Percentiles rank a stretch among this genome's conserved stretches.
These are phyloP conservation scores for Amaranthus hypochondriacus DNA, from an alignment of 148 eudicot species.

Conservation along the genomic window DNA sequence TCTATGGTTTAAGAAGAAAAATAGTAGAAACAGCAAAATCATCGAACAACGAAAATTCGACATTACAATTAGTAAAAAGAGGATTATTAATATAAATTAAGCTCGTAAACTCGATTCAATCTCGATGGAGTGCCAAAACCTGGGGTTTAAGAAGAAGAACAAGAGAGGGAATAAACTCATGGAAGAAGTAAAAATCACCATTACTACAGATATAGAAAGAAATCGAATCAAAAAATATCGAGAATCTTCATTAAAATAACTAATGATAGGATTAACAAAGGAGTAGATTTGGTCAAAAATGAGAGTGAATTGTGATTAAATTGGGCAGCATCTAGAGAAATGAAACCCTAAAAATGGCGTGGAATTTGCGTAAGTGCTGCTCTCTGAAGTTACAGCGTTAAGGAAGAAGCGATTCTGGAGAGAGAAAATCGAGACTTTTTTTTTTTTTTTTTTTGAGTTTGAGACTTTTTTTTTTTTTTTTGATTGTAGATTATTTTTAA, in stretches of 20 bases:
- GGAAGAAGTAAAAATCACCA: constrained; percentile 12
- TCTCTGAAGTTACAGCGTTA: neutral
- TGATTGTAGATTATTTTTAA: too few relatives aligned
- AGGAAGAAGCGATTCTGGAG: neutral
- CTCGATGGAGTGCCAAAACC: neutral
- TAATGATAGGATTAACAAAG: neutral
- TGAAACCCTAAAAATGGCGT: constrained; percentile 21
- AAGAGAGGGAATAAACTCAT: constrained; percentile 7
- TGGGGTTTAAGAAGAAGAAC: constrained; percentile 16
- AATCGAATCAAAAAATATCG: neutral
- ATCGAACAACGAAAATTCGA: neutral
- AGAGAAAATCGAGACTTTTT: neutral
- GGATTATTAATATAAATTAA: neutral
- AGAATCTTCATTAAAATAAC: constrained; percentile 1
- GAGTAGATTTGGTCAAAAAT: neutral
- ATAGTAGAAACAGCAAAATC: neutral
- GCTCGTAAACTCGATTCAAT: constrained; percentile 6
- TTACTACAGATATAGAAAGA: neutral
- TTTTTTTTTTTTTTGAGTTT: too few relatives aligned
- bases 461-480: too few relatives aligned
- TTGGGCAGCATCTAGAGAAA: constrained; percentile 6
- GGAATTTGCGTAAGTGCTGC: neutral
- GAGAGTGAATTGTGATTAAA: neutral
- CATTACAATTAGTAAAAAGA: neutral
- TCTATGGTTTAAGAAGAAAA: neutral